Conservation (phyloP, 1,284 basidiomycete genomes). For the Xerocomus amazonicus region DNA sequence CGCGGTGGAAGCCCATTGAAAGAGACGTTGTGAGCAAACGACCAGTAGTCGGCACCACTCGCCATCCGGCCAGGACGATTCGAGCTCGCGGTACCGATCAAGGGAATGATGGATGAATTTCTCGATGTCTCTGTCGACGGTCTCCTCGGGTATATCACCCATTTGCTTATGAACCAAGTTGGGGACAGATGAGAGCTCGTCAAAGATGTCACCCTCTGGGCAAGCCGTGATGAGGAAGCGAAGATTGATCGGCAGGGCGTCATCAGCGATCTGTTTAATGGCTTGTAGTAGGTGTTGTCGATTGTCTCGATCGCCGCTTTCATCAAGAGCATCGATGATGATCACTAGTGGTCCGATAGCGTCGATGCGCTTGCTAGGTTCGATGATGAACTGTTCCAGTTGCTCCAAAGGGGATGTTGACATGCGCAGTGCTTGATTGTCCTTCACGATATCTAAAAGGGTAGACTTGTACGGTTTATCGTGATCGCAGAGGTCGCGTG, state of each 20-base stretch:
- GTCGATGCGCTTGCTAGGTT: constrained; percentile 1
- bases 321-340: constrained; percentile 11
- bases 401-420: constrained; percentile 3
- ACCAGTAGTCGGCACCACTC: constrained; percentile 8
- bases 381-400: neutral
- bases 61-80: neutral
- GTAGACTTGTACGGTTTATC: neutral
- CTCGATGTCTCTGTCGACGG: neutral
- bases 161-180: neutral
- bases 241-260: neutral
- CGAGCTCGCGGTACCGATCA: neutral
- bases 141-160: neutral
- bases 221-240: constrained; percentile 8
- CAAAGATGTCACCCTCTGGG: neutral
- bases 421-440: constrained; percentile 3
- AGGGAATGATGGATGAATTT: neutral
- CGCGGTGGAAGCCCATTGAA: constrained; percentile 11
- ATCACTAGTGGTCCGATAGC: constrained; percentile 5
- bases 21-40: neutral
- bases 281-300: neutral
- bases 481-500: constrained; percentile 3
- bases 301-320: constrained; percentile 2
- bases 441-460: constrained; percentile 3
- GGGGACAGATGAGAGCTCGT: neutral
- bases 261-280: neutral